Base-by-base conservation (phyloP, 192 early-diverging fungal genomes). In the Gryganskiella cystojenkinii region DNA sequence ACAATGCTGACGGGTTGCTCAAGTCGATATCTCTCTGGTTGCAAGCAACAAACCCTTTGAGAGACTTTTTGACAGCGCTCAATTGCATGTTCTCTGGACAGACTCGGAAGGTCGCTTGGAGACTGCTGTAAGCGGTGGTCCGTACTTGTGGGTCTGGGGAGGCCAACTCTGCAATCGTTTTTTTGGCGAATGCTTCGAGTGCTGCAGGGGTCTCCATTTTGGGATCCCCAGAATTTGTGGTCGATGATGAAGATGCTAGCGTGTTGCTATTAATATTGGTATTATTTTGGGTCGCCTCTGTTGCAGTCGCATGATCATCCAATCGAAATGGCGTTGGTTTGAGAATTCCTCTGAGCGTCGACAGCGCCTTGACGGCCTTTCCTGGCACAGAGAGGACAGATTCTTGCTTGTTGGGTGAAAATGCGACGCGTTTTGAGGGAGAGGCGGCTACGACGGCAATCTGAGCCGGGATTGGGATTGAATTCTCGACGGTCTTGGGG, bases 381-480 rank as follows among this genome's bases (percentile, higher is more conserved):
- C 44, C 57, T 4, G 71, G 61, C 15, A 9, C 52, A 0, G 71
- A 65, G 25, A 65, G 57, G 53, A 42, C 45, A 0, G 71, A 65
- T 22, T 58, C 56, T 44, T 55, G 71, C 42, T 61, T 73, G 56
- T 65, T 59, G 17, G 71, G 71, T 0, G 71, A 73, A 22, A 73
- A 73, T 1, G 57, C 61, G 11, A 73, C 71, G 7, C 71, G 71
- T n/a, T 65, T 59, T 3, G 53, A 63, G 5, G 71, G 71, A 3
- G 71, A 73, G 20, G 62, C 71, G 6, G 50, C 46, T 2, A 73
- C 57, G 25, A 73, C 30, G 13, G 63, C 63, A 20, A 73, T 60
- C 43, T 73, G 71, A 1, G 71, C 62, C 19, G 71, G 71, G 30
- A 73, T 73, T 6, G 63, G 22, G 2, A 49, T 20, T 9, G 62